These are phyloP conservation scores for Kodamaea sagamina DNA, from an alignment of 805 yeast species.

Conservation along the genomic window DNA sequence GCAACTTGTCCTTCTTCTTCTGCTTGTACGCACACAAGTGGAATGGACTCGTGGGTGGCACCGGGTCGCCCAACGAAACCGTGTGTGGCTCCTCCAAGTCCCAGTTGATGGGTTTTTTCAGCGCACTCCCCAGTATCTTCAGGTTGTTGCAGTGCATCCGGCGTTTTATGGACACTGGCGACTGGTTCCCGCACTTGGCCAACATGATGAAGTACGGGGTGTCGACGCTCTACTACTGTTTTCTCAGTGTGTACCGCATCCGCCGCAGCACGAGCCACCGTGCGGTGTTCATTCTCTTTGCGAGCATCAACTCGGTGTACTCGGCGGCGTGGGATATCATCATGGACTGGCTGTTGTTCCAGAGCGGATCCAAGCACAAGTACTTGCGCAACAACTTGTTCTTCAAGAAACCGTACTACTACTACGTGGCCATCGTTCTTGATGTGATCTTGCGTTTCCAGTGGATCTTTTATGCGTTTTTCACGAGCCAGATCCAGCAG, in stretches of 20 bases:
- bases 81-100: constrained; percentile 80
- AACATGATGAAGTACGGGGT: constrained; percentile 78
- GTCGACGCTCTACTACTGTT: constrained; percentile 66
- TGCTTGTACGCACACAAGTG: constrained; percentile 79
- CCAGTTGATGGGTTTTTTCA: constrained; percentile 75
- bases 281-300: constrained; percentile 70
- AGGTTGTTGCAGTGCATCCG: constrained; percentile 87
- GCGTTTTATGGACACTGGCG: constrained; percentile 91
- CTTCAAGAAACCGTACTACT: constrained; percentile 55
- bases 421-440: constrained; percentile 71
- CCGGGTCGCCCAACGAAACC: constrained; percentile 26
- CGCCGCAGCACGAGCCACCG: constrained; percentile 43
- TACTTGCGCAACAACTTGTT: constrained; percentile 73
- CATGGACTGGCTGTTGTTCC: constrained; percentile 95
- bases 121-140: constrained; percentile 86
- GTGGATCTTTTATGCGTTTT: constrained; percentile 89
- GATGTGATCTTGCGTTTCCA: constrained; percentile 81
- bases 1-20: constrained; percentile 81
- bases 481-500: constrained; percentile 76
- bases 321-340: constrained; percentile 84
- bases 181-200: constrained; percentile 94
- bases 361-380: constrained; percentile 56
- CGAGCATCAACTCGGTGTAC: constrained; percentile 67
- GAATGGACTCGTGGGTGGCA: constrained; percentile 51
- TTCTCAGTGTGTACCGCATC: constrained; percentile 78